Conservation (phyloP, 1,284 basidiomycete species). For the Phellinidium pouzarii region DNA sequence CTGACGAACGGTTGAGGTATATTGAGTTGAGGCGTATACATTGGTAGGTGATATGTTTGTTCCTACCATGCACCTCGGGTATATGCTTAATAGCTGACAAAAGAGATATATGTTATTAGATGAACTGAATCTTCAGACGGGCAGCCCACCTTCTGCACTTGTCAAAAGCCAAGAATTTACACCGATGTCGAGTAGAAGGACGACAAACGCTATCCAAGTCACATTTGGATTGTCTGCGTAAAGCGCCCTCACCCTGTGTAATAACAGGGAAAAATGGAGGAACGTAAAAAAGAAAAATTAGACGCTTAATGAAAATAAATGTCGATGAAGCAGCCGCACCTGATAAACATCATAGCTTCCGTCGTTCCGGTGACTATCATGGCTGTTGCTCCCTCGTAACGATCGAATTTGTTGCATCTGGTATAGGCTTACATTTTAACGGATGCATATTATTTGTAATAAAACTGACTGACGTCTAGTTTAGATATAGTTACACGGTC, state of each 20-base stretch:
- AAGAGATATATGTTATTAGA: slow-evolving; percentile 18
- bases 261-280: not conserved
- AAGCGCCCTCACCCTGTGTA: slow-evolving; percentile 38
- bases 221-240: slow-evolving; percentile 33
- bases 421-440: not conserved
- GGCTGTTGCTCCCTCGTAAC: slow-evolving; percentile 44
- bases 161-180: slow-evolving; percentile 45
- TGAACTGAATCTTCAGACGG: not conserved
- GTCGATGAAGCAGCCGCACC: slow-evolving; percentile 26
- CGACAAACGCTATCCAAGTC: slow-evolving; percentile 30
- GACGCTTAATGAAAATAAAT: not conserved
- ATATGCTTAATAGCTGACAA: slow-evolving; percentile 32
- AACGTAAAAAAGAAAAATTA: not conserved
- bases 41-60: not conserved
- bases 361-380: slow-evolving; percentile 42
- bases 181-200: slow-evolving; percentile 36
- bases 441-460: not conserved
- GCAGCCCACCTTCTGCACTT: slow-evolving; percentile 32
- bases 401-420: slow-evolving; percentile 42
- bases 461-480: not conserved
- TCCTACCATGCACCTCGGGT: slow-evolving; percentile 29
- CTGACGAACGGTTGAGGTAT: slow-evolving; percentile 25
- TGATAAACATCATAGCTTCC: slow-evolving; percentile 50
- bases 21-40: not conserved
- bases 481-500: not conserved